Evolutionary conservation across 1,139 yeast genomes (phyloP).

Genomic region (Protomyces gravidus): DNA sequence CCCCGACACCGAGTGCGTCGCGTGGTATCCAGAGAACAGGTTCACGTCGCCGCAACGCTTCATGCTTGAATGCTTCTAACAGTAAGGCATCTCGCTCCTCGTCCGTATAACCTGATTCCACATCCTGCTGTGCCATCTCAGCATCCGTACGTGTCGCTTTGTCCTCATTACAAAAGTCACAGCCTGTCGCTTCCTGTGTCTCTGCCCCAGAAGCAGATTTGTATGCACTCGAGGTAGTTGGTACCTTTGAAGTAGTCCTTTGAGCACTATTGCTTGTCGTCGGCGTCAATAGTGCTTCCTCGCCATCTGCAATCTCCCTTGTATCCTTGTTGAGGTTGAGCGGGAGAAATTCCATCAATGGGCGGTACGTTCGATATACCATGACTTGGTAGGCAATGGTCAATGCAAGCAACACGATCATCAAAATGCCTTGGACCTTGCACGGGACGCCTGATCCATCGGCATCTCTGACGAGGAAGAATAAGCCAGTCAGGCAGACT

Average conservation of each 20-base stretch:
- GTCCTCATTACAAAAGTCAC: not conserved
- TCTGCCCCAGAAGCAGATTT: not conserved
- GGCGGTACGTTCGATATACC: constrained; percentile 59
- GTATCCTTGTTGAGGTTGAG: constrained; percentile 39
- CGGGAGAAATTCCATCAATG: constrained; percentile 65
- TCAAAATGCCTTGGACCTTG: constrained; percentile 44
- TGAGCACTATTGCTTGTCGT: not conserved
- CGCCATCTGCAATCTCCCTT: not conserved
- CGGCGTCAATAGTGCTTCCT: not conserved
- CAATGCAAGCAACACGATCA: constrained; percentile 59
- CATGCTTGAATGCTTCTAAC: constrained; percentile 52
- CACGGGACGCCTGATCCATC: constrained; percentile 33
- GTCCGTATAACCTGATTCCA: not conserved
- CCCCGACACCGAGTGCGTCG: constrained; percentile 78
- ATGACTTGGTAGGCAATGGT: constrained; percentile 65
- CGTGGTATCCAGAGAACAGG: constrained; percentile 84
- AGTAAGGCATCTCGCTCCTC: constrained; percentile 19
- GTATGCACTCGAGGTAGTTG: too few relatives aligned
- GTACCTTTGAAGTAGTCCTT: too few relatives aligned
- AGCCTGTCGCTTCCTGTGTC: not conserved
- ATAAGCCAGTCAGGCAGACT: constrained; percentile 75
- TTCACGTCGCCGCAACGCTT: constrained; percentile 61
- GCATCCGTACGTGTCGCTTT: not conserved
- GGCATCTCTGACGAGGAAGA: constrained; percentile 58
- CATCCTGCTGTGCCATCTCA: not conserved